These are phyloP conservation scores for Beauveria brongniartii DNA, from an alignment of 2,329 filamentous ascomycete species.

Conservation along the genomic window DNA sequence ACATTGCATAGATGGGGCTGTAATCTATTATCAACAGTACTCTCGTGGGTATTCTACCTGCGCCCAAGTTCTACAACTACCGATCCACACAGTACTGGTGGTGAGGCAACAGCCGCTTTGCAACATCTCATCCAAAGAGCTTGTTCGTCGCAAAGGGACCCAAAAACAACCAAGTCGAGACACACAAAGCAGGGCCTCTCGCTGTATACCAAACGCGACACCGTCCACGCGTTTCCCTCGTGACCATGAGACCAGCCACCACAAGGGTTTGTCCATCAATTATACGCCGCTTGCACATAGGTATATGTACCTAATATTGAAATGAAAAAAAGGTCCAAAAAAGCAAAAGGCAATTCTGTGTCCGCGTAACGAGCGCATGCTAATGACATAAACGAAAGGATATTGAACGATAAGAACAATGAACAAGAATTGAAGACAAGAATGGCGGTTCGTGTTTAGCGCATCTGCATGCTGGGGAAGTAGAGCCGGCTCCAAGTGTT, in stretches of 20 bases:
- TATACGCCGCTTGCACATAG: neutral
- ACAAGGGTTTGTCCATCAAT: neutral
- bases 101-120: neutral
- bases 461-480: conserved; percentile 46
- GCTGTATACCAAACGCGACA: neutral
- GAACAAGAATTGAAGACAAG: neutral
- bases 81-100: neutral
- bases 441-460: conserved; percentile 26
- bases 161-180: neutral
- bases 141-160: neutral
- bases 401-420: neutral
- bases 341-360: neutral
- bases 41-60: conserved; percentile 9
- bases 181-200: neutral
- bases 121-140: conserved; percentile 1
- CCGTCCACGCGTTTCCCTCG: neutral
- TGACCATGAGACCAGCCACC: neutral
- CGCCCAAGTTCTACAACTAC: neutral
- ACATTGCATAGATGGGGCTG: neutral
- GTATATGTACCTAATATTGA: neutral
- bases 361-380: conserved; percentile 7
- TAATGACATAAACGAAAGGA: conserved; percentile 5
- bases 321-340: neutral
- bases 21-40: conserved; percentile 2
- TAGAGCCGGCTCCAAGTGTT: conserved; percentile 54